phyloP scores from a whole-genome alignment of 2,329 filamentous ascomycete genomes.

The Ilyonectria sp. region DNA sequence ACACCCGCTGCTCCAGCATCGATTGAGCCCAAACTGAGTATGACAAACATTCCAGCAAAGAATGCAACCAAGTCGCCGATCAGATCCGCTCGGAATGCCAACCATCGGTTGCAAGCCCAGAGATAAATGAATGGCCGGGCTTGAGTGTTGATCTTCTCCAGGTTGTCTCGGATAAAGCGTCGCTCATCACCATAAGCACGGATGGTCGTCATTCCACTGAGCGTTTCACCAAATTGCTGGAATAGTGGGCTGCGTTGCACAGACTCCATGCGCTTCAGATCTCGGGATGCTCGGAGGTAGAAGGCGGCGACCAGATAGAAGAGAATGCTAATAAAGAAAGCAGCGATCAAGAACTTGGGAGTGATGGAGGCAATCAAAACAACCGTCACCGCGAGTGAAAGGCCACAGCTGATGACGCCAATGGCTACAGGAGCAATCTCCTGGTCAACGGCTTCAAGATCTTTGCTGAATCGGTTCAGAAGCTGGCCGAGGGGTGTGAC shows the following conservation, averaged over 20 bases:
- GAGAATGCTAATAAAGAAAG: conserved; percentile 84
- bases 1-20: conserved; percentile 94
- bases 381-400: conserved; percentile 86
- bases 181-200: conserved; percentile 95
- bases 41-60: conserved; percentile 92
- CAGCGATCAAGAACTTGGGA: conserved; percentile 90
- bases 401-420: conserved; percentile 74
- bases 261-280: conserved; percentile 95
- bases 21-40: conserved; percentile 84
- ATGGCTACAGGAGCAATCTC: conserved; percentile 95
- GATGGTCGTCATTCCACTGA: conserved; percentile 96
- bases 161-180: conserved; percentile 93
- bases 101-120: conserved; percentile 97
- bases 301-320: conserved; percentile 89
- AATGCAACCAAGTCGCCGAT: conserved; percentile 94
- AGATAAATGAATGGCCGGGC: conserved; percentile 95
- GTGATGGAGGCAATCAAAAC: conserved; percentile 90
- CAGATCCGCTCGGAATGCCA: conserved; percentile 91
- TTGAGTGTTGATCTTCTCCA: conserved; percentile 89
- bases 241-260: conserved; percentile 95
- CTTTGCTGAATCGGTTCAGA: conserved; percentile 99
- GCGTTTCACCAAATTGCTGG: conserved; percentile 97
- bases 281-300: conserved; percentile 93
- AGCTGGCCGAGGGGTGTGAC: conserved; percentile 94
- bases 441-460: conserved; percentile 94